Evolutionary conservation across 306 rosid species (phyloP), one percentile per base, ranked within the genome.

Genomic region (Cicer bijugum): DNA sequence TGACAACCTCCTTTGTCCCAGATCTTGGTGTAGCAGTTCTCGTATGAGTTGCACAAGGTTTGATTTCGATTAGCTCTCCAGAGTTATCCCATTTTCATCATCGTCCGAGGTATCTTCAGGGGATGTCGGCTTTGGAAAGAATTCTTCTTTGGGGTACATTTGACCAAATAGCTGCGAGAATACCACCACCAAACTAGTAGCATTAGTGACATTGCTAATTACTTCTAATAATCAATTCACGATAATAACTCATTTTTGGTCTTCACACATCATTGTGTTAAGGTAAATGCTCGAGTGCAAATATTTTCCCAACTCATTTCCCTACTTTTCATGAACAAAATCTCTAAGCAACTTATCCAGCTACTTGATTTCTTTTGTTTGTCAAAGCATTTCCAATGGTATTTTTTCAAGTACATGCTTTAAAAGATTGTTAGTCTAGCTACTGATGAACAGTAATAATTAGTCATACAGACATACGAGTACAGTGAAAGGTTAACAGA

Each of bases 81-180:
- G 50, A 47, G 47, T 74, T 10, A 84, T 12, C 63, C 82, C 88
- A 55, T 48, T 75, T 11, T 83, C 87, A 20, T 80, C 84, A 5
- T 78, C 83, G 5, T 83, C 84, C 5, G 7, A 39, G 12, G 75
- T 42, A 64, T 73, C 85, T 67, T 86, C 84, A 17, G 86, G 72
- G 55, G 84, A 64, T 38, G 59, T 62, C 6, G 73, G 71, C 81
- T 76, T 80, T 14, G 88, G 88, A 79, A 86, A 86, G 83, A 69
- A 71, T 60, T 76, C 86, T 63, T 86, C 88, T 17, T 74, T 0
- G 14, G 88, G 90, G 74, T 81, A 86, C 79, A 86, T 69, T 73
- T 69, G 82, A 62, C 67, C 61, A 82, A 84, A 86, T 67, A 84
- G 77, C 90, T 86, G 83, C 59, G 40, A 53, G 44, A 67, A 33